These are phyloP conservation scores for Circinella minor DNA, from an alignment of 371 early-diverging fungal species.

Conservation along the genomic window DNA sequence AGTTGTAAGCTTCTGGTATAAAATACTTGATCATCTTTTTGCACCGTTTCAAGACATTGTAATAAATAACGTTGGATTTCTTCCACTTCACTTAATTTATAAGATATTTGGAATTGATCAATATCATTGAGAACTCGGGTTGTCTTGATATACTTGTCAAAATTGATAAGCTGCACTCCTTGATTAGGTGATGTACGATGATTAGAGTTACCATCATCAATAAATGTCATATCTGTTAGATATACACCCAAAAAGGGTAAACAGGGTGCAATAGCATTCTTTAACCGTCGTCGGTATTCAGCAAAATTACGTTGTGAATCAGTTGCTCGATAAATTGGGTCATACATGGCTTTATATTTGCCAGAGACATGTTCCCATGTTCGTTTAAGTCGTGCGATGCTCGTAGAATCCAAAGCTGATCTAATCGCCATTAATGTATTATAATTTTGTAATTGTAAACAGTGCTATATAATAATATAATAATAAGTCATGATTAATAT, in stretches of 20 bases:
- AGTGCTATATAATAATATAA: constrained; percentile 37
- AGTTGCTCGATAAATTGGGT: constrained; percentile 63
- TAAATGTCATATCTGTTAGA: constrained; percentile 87
- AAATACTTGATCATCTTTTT: constrained; percentile 45
- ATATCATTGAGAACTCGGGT: constrained; percentile 75
- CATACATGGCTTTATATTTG: constrained; percentile 57
- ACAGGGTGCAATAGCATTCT: constrained; percentile 69
- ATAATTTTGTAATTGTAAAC: constrained; percentile 75
- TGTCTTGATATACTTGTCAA: constrained; percentile 78
- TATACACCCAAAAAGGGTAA: constrained; percentile 87
- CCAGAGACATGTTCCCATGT: constrained; percentile 73
- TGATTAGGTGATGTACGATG: constrained; percentile 34
- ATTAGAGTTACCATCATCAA: constrained; percentile 59
- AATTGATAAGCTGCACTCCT: constrained; percentile 69
- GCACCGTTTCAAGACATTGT: constrained; percentile 38
- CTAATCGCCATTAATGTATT: constrained; percentile 82
- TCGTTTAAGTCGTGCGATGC: constrained; percentile 71
- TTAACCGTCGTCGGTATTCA: constrained; percentile 73
- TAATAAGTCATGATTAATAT: not conserved
- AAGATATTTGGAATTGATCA: constrained; percentile 81
- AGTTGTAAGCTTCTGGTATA: constrained; percentile 44
- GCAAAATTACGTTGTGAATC: constrained; percentile 77
- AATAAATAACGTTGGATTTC: constrained; percentile 54
- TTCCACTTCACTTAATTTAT: constrained; percentile 58
- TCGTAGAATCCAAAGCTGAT: constrained; percentile 77